These are phyloP conservation scores for Penicillium salamii DNA, from an alignment of 495 filamentous ascomycete genomes.

Conservation along the genomic window DNA sequence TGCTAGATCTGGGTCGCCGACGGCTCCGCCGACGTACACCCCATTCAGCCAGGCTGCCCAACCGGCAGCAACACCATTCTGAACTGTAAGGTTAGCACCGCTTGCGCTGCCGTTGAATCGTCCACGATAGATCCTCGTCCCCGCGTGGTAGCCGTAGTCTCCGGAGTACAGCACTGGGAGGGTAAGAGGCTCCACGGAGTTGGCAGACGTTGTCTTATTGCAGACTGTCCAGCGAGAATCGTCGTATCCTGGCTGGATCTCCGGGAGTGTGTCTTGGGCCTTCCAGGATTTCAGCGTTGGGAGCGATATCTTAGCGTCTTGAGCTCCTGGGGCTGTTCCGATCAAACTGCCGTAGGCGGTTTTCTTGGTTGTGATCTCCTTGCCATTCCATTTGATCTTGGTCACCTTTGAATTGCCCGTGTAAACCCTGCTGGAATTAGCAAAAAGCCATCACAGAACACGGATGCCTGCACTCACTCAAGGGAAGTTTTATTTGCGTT, in stretches of 20 bases:
- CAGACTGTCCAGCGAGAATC: conserved; percentile 63
- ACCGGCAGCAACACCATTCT: conserved; percentile 61
- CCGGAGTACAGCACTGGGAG: conserved; percentile 53
- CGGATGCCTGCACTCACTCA: conserved; percentile 36
- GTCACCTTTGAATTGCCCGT: conserved; percentile 41
- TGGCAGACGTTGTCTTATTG: conserved; percentile 53
- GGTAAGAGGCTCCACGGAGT: conserved; percentile 55
- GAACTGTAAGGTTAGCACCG: conserved; percentile 55
- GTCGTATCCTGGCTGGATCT: conserved; percentile 57
- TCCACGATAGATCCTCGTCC: conserved; percentile 66
- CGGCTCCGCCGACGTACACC: conserved; percentile 49
- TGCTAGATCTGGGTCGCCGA: conserved; percentile 46
- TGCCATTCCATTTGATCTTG: conserved; percentile 55
- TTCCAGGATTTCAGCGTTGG: conserved; percentile 61
- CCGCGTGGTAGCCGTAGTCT: conserved; percentile 73
- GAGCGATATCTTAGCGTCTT: conserved; percentile 42
- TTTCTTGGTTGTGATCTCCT: conserved; percentile 30
- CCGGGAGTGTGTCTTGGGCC: conserved; percentile 63
- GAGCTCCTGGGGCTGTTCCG: conserved; percentile 43
- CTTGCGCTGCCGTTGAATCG: conserved; percentile 57
- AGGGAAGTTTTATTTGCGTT: conserved; percentile 59
- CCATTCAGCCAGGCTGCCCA: conserved; percentile 54
- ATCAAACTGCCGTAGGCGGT: conserved; percentile 47
- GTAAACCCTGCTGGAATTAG: conserved; percentile 40
- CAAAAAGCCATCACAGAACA: neutral